These are phyloP conservation scores for Lactarius deliciosus DNA, from an alignment of 768 basidiomycete genomes.

Conservation along the genomic window DNA sequence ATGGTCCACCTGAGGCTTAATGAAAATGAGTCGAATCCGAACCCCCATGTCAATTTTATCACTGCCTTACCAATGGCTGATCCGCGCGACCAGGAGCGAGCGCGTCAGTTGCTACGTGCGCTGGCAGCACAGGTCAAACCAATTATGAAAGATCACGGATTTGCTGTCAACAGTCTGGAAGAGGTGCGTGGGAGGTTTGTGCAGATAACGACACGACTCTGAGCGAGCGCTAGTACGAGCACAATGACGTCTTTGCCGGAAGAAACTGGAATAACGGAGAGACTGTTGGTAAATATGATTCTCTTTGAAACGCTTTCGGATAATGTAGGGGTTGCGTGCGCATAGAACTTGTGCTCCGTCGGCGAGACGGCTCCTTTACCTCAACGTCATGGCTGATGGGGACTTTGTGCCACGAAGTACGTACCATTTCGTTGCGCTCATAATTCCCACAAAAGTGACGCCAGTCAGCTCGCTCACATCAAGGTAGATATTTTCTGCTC, in stretches of 20 bases:
- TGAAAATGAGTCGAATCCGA: slow-evolving; percentile 68
- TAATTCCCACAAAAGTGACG: not conserved
- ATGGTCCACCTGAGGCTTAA: slow-evolving; percentile 81
- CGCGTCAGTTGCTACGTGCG: slow-evolving; percentile 70
- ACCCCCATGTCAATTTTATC: slow-evolving; percentile 77
- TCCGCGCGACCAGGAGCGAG: slow-evolving; percentile 53
- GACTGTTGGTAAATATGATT: slow-evolving; percentile 55
- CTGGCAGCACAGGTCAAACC: slow-evolving; percentile 83
- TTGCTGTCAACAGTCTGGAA: slow-evolving; percentile 75
- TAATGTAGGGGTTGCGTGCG: not conserved
- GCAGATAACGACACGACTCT: not conserved
- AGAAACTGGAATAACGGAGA: slow-evolving; percentile 87
- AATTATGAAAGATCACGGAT: slow-evolving; percentile 78
- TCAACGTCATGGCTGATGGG: slow-evolving; percentile 70
- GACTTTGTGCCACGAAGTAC: slow-evolving; percentile 81
- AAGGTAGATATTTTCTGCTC: slow-evolving; percentile 46
- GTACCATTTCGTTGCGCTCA: slow-evolving; percentile 22
- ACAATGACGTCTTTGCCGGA: slow-evolving; percentile 75
- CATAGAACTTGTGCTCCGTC: slow-evolving; percentile 72
- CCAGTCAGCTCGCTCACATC: slow-evolving; percentile 71
- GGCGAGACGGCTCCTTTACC: slow-evolving; percentile 57
- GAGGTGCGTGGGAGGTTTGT: slow-evolving; percentile 51
- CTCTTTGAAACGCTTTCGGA: slow-evolving; percentile 15
- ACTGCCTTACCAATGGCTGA: slow-evolving; percentile 49
- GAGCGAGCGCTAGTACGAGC: slow-evolving; percentile 57